phyloP scores from a whole-genome alignment of 495 filamentous ascomycete genomes.

The Penicillium cinerascens region DNA sequence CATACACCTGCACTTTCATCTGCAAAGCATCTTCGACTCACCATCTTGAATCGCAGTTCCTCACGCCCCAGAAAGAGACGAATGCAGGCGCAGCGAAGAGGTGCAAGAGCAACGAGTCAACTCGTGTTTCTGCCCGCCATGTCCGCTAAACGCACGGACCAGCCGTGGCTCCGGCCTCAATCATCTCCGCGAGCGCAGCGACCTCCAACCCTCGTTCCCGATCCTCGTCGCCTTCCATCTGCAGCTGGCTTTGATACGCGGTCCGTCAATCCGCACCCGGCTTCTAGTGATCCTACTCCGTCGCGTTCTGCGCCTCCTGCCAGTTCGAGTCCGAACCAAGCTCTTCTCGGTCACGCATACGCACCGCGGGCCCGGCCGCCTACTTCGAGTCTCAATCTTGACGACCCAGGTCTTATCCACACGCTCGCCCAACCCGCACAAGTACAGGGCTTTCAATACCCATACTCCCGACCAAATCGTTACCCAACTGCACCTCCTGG shows the following conservation, averaged over 20 bases:
- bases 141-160: constrained; percentile 25
- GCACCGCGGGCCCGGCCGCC: background rate
- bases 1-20: background rate
- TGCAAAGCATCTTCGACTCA: background rate
- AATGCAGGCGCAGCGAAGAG: background rate
- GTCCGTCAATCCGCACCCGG: background rate
- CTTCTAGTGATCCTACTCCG: background rate
- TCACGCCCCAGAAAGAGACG: background rate
- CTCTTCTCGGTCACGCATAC: background rate
- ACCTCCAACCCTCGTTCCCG: background rate
- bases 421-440: background rate
- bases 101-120: background rate
- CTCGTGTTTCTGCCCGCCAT: constrained; percentile 23
- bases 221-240: background rate
- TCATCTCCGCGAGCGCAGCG: background rate
- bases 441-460: background rate
- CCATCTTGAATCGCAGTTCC: constrained; percentile 15
- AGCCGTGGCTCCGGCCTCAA: background rate
- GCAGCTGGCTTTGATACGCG: background rate
- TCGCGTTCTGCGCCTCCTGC: background rate
- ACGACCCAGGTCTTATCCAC: background rate
- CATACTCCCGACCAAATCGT: background rate
- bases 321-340: background rate
- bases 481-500: background rate
- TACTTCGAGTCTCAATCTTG: background rate